Base-by-base conservation (phyloP, 1,284 basidiomycete species). In the Apiotrichum gamsii region DNA sequence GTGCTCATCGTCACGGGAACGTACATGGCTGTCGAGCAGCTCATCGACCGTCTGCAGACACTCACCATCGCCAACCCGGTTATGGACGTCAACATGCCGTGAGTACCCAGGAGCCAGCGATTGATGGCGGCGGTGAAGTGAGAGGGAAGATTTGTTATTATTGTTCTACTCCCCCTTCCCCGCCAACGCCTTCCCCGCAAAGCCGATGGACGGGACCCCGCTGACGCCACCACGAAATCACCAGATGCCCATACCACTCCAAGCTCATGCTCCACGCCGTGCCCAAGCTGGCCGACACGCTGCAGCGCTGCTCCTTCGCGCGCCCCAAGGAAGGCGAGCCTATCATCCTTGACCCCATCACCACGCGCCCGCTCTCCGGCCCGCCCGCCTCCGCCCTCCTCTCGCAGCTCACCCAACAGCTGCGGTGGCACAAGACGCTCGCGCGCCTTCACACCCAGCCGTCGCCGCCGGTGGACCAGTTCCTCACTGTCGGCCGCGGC, bases 11-110 rank as follows among this genome's bases (percentile, higher is more conserved):
- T 68, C 18, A 64, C 67, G 8, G 70, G 70, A 19, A 72, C 69
- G 11, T 56, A 65, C 29, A 49, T 59, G 23, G 70, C 67, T 5
- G 65, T 69, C 3, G 59, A 63, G 43, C 60, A 65, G 40, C 59
- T 70, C 32, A 64, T 71, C 38, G 65, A 68, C 38, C 47, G 67
- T 21, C 54, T 71, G 24, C 63, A 68, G 39, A 55, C 59, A 20
- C 54, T 69, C 13, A 64, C 61, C 29, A 58, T 72, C 18, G 70
- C 69, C 13, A 72, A 69, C 49, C 69, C 69, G 9, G 70, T 72
- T 9, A 69, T 72, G 64, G 70, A 72, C 43, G 62, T 71, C n/a
- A 52, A 51, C 31, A 65, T 70, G 61, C 69, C 69, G 59, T 70
- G 25, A 28, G 25, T 28, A 28, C 6, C 25, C 6, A 51, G n/a